Conservation (phyloP, 2,329 filamentous ascomycete genomes). For the Arthrobotrys iridis region DNA sequence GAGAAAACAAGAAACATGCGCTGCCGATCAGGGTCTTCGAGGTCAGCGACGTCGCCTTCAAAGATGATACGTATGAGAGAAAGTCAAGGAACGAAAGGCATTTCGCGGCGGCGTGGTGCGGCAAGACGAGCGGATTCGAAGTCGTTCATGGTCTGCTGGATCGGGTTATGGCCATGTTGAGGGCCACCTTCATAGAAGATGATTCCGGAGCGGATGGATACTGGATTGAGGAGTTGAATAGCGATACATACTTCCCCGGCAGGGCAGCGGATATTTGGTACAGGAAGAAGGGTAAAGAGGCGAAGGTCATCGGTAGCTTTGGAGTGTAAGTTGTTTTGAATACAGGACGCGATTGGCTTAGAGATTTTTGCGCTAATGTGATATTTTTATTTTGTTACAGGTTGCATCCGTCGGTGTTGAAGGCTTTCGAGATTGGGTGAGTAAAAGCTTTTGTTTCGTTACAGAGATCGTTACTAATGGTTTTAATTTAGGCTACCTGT, state of each 20-base stretch:
- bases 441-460: conserved; percentile 57
- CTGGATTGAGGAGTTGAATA: conserved; percentile 85
- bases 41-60: conserved; percentile 89
- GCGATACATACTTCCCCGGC: conserved; percentile 82
- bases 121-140: conserved; percentile 94
- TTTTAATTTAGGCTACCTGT: conserved; percentile 76
- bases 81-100: conserved; percentile 92
- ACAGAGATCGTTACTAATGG: not conserved
- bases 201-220: conserved; percentile 75
- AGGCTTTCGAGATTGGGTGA: conserved; percentile 89
- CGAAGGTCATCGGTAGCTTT: conserved; percentile 83
- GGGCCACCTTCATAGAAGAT: conserved; percentile 76
- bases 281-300: conserved; percentile 74
- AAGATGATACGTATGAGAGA: conserved; percentile 81
- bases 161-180: conserved; percentile 90
- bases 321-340: conserved; percentile 70
- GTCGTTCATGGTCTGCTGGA: conserved; percentile 93
- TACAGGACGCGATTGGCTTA: not conserved
- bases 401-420: conserved; percentile 88
- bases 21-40: conserved; percentile 94
- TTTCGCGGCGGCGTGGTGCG: conserved; percentile 95
- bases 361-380: not conserved
- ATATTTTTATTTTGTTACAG: conserved; percentile 43
- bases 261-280: conserved; percentile 87
- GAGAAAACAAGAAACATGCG: conserved; percentile 88